Evolutionary conservation across 805 yeast genomes (phyloP).

Genomic region (Barnettozyma sp.): DNA sequence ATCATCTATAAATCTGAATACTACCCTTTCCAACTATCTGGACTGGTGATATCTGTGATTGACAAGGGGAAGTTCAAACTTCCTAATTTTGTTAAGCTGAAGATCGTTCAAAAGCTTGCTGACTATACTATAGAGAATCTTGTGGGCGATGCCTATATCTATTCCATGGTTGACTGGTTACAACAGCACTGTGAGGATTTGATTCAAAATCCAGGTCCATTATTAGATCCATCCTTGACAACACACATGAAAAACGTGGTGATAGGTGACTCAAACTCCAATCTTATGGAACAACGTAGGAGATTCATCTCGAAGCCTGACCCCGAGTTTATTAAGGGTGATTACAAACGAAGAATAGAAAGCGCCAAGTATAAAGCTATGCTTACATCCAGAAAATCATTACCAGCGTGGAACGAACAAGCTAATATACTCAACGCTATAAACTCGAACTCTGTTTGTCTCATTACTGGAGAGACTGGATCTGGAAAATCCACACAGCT

Average conservation of each 20-base stretch:
- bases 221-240: slow-evolving; percentile 30
- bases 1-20: slow-evolving; percentile 38
- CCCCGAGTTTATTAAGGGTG: slow-evolving; percentile 27
- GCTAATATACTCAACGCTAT: slow-evolving; percentile 51
- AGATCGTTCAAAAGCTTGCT: slow-evolving; percentile 44
- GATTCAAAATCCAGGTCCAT: slow-evolving; percentile 69
- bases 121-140: slow-evolving; percentile 37
- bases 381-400: slow-evolving; percentile 40
- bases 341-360: slow-evolving; percentile 29
- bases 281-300: slow-evolving; percentile 8
- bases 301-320: slow-evolving; percentile 26
- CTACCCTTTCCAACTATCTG: slow-evolving; percentile 68
- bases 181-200: slow-evolving; percentile 52
- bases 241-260: slow-evolving; percentile 5
- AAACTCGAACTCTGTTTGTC: slow-evolving; percentile 51
- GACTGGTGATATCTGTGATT: slow-evolving; percentile 47
- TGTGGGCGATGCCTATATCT: slow-evolving; percentile 67
- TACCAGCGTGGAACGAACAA: slow-evolving; percentile 83
- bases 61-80: slow-evolving; percentile 36
- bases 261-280: slow-evolving; percentile 1
- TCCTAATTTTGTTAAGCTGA: slow-evolving; percentile 63
- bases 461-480: slow-evolving; percentile 95
- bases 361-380: slow-evolving; percentile 32
- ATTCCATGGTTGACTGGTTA: slow-evolving; percentile 69
- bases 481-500: slow-evolving; percentile 96